These are phyloP conservation scores for Gomphus bonarii DNA, from an alignment of 1,284 basidiomycete genomes.

Conservation along the genomic window DNA sequence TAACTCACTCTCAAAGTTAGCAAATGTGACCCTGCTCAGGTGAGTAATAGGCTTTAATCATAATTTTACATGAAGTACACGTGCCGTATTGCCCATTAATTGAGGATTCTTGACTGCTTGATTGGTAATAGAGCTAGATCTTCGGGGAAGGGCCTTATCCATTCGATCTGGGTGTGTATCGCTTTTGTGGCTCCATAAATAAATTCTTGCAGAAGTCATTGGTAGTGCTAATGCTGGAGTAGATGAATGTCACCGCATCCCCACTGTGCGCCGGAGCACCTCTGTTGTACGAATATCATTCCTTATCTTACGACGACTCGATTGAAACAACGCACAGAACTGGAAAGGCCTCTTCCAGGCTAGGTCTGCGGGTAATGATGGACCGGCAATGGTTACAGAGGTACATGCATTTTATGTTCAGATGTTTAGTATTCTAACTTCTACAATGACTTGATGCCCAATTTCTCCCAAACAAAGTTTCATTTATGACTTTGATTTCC, in stretches of 20 bases:
- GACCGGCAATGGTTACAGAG: conserved; percentile 30
- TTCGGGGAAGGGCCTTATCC: too few species aligned
- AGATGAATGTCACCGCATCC: conserved; percentile 25
- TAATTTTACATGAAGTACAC: neutral
- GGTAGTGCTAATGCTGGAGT: neutral
- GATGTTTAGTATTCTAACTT: neutral
- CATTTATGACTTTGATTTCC: conserved; percentile 27
- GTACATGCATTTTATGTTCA: neutral
- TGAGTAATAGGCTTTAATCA: neutral
- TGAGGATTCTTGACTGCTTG: neutral
- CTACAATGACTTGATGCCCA: conserved; percentile 28
- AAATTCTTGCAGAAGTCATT: too few species aligned
- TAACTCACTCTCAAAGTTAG: conserved; percentile 15
- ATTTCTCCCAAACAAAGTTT: conserved; percentile 35
- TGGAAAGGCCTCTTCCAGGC: conserved; percentile 29
- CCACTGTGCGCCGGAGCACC: conserved; percentile 25
- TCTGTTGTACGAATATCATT: conserved; percentile 19
- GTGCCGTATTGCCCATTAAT: neutral
- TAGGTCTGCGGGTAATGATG: conserved; percentile 27
- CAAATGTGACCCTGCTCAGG: conserved; percentile 14
- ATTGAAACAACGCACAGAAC: conserved; percentile 18
- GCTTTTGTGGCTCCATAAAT: too few species aligned
- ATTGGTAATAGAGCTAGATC: neutral
- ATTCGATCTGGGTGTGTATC: too few species aligned
- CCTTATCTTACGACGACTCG: neutral